Base-by-base conservation (phyloP, 176 grass and related monocot species). In the Stipa capillata region DNA sequence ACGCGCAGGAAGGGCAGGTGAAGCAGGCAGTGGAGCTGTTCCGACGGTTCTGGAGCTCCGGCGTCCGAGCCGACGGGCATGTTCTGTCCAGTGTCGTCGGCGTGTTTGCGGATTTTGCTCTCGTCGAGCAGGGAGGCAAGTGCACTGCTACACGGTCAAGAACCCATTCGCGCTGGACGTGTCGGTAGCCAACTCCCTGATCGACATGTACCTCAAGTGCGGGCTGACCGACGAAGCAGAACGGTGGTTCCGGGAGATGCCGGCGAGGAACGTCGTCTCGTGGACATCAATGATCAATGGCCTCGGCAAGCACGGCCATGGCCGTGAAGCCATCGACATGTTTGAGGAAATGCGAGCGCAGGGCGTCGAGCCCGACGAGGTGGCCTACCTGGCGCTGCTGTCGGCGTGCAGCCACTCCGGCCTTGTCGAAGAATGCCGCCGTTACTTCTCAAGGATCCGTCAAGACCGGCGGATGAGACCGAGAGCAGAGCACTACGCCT, bases 281-380 rank as follows among this genome's bases (percentile, higher is more conserved):
- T 90, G 88, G 88, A 90, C 88, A 11, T 21, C 65, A 15, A 86
- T 90, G 88, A 82, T 90, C 83, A 86, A 79, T 25, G 88, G 88
- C 0, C 59, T 83, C 9, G 88, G 88, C 10, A 86, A 90, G 88
- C 84, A 83, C 14, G 88, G 88, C n/a, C 57, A 64, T 23, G 79
- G 79, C 20, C 68, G 18, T 15, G 68, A 79, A 44, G 84, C 88
- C n/a, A 28, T 86, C 7, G 9, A 2, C 41, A 39, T 57, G 79
- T 90, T 86, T 12, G 84, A 90, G 42, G 49, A 79, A 29, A 90
- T 86, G 84, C 78, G n/a, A 60, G 6, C 40, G 0, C 57, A 43
- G 13, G 79, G 82, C n/a, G 49, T 85, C 0, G 35, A 81, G 62
- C 77, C 87, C 0, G 87, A 89, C 23, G 82, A 85, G 43, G 87